A percentile compares a stretch with the other conserved stretches of the same genome.
phyloP scores from a whole-genome alignment of 495 filamentous ascomycete genomes.

The Chaetomium tenue region DNA sequence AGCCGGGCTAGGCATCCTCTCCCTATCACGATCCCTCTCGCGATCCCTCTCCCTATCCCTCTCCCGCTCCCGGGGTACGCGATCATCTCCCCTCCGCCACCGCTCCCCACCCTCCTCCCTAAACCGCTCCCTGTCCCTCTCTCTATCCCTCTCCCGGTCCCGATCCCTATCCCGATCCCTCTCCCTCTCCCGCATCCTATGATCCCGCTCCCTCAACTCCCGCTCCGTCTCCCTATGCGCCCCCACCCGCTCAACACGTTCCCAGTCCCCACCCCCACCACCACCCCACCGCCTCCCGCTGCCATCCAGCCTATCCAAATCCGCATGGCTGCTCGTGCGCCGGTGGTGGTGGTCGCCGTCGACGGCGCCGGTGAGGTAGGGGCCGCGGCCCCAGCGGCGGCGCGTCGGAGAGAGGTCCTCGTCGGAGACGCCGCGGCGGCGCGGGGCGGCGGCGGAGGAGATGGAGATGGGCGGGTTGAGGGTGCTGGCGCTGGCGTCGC shows the following conservation, averaged over 20 bases:
- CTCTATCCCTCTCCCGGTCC: conserved; percentile 22
- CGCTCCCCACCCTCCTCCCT: conserved; percentile 9
- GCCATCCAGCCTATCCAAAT: conserved; percentile 35
- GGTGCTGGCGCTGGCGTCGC: neutral
- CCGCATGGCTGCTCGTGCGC: conserved; percentile 47
- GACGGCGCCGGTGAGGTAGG: conserved; percentile 35
- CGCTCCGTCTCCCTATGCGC: conserved; percentile 30
- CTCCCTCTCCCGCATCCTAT: neutral
- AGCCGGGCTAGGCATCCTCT: conserved; percentile 33
- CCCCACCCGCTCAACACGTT: neutral
- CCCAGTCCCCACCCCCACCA: too few species aligned
- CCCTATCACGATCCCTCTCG: conserved; percentile 16
- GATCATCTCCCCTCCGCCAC: conserved; percentile 13
- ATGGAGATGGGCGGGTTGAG: neutral
- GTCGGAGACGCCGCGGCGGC: conserved; percentile 12
- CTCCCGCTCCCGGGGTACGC: conserved; percentile 4
- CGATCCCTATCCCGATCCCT: conserved; percentile 29
- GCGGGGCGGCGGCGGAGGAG: neutral
- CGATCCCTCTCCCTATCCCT: conserved; percentile 9
- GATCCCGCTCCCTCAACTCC: too few species aligned
- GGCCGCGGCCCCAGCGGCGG: conserved; percentile 9
- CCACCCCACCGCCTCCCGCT: conserved; percentile 18
- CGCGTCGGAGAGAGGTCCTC: conserved; percentile 24
- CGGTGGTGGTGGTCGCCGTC: conserved; percentile 30
- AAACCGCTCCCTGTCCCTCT: conserved; percentile 24